Base-by-base conservation (phyloP, 257 asterid species). In the Solanum sitiens region DNA sequence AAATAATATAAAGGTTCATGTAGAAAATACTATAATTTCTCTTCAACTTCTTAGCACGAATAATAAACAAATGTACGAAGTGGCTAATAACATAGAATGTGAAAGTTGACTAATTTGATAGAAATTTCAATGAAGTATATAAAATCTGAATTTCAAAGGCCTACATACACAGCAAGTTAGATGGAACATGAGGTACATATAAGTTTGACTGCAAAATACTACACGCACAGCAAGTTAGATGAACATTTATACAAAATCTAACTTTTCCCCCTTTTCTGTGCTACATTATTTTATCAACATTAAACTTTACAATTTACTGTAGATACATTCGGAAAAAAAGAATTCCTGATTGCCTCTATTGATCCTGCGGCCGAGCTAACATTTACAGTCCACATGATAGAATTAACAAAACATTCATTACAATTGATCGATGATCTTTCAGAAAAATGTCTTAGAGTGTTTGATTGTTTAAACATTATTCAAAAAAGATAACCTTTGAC, bases 261-360 rank as follows among this genome's bases (percentile, higher is more conserved):
- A 11, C 83, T 11, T 40, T 74, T 42, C 0, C 11, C 15, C 7
- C n/a, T 21, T 23, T 21, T 23, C 56, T 21, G 5, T 39, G 59
- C 35, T 23, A 75, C 59, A 75, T 12, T 11, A 73, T 80, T 9
- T 74, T 5, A 44, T 87, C 84, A 86, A 86, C 37, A 61, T 20
- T 67, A 14, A 84, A 63, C 91, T 86, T 80, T 9, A 86, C 87
- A 88, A 84, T 85, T 88, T 83, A 87, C 68, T 85, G 88, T 67
- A 84, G 75, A 73, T 45, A 74, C 87, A 77, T 85, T 83, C 50
- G 74, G 76, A 68, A 84, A 35, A 70, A 25, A 86, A 74, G 45
- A 45, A 37, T 53, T 8, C 16, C 35, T 32, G 7, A 65, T 70
- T 45, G 35, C 83, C 83, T 40, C 56, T 23, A 6, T 12, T 21